Percentiles rank a stretch among this genome's conserved stretches.
These are phyloP conservation scores for Bipolaris bicolor DNA, from an alignment of 2,329 filamentous ascomycete genomes.

Conservation along the genomic window DNA sequence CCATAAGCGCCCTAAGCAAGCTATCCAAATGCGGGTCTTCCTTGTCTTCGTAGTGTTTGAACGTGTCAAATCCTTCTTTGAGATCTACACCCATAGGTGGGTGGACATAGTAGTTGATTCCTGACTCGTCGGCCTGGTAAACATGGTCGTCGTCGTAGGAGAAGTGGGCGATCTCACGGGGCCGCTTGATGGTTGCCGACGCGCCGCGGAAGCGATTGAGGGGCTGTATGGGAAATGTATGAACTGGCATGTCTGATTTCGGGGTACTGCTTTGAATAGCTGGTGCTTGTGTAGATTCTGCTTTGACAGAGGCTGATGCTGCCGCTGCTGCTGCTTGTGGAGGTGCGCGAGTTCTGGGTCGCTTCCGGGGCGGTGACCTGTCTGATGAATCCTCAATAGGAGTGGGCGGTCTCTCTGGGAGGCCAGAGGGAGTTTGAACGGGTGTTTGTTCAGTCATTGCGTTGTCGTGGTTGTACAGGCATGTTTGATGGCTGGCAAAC, in stretches of 20 bases:
- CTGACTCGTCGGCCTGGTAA: constrained; percentile 77
- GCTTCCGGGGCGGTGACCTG: constrained; percentile 36
- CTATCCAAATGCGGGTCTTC: constrained; percentile 88
- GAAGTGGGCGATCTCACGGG: constrained; percentile 86
- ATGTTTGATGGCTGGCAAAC: background rate
- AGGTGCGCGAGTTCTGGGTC: constrained; percentile 45
- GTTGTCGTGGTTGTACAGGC: background rate
- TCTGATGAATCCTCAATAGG: constrained; percentile 16
- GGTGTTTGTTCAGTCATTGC: background rate
- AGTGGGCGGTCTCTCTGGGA: constrained; percentile 13
- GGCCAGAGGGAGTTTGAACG: background rate
- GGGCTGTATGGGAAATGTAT: constrained; percentile 40
- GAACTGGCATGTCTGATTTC: background rate
- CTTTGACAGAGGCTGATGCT: constrained; percentile 7
- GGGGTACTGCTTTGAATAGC: background rate
- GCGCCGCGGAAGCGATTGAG: constrained; percentile 43
- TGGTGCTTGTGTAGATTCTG: background rate
- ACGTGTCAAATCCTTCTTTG: constrained; percentile 79
- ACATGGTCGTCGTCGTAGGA: constrained; percentile 87
- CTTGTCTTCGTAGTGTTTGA: constrained; percentile 81
- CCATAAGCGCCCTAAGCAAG: constrained; percentile 74
- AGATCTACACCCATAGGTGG: constrained; percentile 74
- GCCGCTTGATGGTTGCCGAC: constrained; percentile 44
- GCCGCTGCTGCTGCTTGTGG: constrained; percentile 20
- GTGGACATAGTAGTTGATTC: constrained; percentile 87